Percentiles rank a stretch among this genome's conserved stretches.
Conservation (phyloP, 257 asterid genomes). For the Marsdenia floribunda region DNA sequence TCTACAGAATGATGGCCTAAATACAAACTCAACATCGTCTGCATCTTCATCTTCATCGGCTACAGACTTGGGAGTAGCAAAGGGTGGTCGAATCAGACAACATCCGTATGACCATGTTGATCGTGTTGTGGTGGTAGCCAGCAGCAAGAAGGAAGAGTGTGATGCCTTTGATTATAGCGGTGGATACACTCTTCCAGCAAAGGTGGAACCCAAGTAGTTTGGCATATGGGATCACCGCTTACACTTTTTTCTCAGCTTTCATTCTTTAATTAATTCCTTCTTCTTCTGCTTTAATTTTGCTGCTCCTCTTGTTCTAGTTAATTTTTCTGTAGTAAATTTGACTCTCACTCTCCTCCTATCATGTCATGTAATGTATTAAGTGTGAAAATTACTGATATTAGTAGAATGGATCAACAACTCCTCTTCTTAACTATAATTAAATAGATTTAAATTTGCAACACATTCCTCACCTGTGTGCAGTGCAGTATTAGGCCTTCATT, state of each 20-base stretch:
- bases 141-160: conserved; percentile 29
- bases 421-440: neutral
- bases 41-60: conserved; percentile 85
- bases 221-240: too few species aligned
- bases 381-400: neutral
- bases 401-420: neutral
- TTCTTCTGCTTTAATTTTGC: neutral
- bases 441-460: neutral
- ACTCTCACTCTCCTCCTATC: neutral
- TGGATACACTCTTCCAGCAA: conserved; percentile 43
- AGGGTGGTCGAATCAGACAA: conserved; percentile 31
- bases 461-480: neutral
- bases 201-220: conserved; percentile 49
- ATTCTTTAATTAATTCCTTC: conserved; percentile 11
- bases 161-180: conserved; percentile 50
- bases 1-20: conserved; percentile 62
- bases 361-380: neutral
- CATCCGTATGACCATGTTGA: conserved; percentile 40
- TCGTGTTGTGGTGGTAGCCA: conserved; percentile 7
- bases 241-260: neutral
- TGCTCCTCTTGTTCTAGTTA: neutral
- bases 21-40: conserved; percentile 67
- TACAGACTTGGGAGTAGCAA: conserved; percentile 57
- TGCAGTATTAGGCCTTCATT: too few species aligned
- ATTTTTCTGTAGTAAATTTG: neutral